Evolutionary conservation across 164 flowering plant genomes (phyloP).

Genomic region (Chimonanthus salicifolius): DNA sequence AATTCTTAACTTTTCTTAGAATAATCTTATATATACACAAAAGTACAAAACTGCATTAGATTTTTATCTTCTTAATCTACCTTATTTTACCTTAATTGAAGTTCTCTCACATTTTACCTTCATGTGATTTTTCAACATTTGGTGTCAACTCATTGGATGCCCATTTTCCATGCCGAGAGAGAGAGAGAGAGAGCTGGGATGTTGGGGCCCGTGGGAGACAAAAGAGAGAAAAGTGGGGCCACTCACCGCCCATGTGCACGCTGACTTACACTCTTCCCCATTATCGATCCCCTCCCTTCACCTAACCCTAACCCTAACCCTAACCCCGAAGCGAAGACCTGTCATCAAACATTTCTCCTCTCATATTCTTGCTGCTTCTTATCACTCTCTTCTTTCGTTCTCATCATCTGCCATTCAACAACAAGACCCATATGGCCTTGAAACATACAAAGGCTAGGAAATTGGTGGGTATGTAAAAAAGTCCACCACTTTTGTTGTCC

Average conservation of each 20-base stretch:
- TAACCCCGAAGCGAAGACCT: constrained; percentile 14
- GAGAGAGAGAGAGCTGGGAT: constrained; percentile 31
- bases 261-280: constrained; percentile 40
- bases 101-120: too few relatives aligned
- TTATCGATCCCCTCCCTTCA: constrained; percentile 36
- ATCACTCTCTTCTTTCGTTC: constrained; percentile 11
- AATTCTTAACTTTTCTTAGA: too few relatives aligned
- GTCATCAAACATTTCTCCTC: constrained; percentile 4
- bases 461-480: constrained; percentile 32
- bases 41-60: too few relatives aligned
- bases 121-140: too few relatives aligned
- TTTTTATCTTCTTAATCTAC: too few relatives aligned
- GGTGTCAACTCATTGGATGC: too few relatives aligned
- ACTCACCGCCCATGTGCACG: constrained; percentile 80
- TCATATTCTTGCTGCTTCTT: constrained; percentile 2
- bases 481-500: constrained; percentile 11
- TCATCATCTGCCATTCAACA: constrained; percentile 12
- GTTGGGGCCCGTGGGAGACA: constrained; percentile 19
- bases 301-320: constrained; percentile 53
- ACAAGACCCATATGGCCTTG: constrained; percentile 15
- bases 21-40: too few relatives aligned
- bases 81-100: too few relatives aligned
- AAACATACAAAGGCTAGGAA: constrained; percentile 22
- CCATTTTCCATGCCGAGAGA: constrained; percentile 4
- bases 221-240: constrained; percentile 36